phyloP scores from a whole-genome alignment of 805 yeast species.

The Barnettozyma sp. region DNA sequence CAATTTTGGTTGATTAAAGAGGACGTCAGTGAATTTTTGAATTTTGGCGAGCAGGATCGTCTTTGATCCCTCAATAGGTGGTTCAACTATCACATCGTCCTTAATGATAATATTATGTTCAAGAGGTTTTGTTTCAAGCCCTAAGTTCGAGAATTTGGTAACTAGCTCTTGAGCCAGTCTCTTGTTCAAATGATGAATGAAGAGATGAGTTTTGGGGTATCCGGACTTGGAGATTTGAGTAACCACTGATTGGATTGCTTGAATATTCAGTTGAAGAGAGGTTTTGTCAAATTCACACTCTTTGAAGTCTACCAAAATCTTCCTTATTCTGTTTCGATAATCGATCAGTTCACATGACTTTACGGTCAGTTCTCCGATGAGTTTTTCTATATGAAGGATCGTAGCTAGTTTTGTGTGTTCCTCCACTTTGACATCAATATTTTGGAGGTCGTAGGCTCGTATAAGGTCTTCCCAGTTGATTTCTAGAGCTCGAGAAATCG shows the following conservation, averaged over 20 bases:
- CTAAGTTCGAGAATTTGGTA: constrained; percentile 22
- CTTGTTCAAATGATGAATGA: constrained; percentile 31
- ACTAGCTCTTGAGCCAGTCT: constrained; percentile 26
- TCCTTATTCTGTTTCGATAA: constrained; percentile 24
- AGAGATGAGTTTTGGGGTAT: constrained; percentile 27
- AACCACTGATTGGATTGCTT: constrained; percentile 30
- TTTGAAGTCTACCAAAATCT: constrained; percentile 21
- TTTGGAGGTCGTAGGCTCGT: constrained; percentile 41
- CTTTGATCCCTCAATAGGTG: constrained; percentile 36
- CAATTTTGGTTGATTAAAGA: constrained; percentile 25
- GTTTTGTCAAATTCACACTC: constrained; percentile 23
- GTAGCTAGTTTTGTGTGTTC: constrained; percentile 30
- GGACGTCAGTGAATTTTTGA: constrained; percentile 21
- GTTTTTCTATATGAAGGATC: constrained; percentile 25
- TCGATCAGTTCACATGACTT: constrained; percentile 26
- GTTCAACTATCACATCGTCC: constrained; percentile 32
- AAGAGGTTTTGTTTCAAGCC: constrained; percentile 6
- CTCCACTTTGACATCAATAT: constrained; percentile 23
- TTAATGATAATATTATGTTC: constrained; percentile 33
- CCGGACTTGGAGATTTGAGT: constrained; percentile 32
- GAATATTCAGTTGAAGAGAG: constrained; percentile 19
- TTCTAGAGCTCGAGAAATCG: constrained; percentile 30
- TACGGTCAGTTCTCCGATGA: constrained; percentile 26
- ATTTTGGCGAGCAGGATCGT: constrained; percentile 21
- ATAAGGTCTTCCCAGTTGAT: constrained; percentile 50